Evolutionary conservation across 1,284 basidiomycete species (phyloP).

Genomic region (Naganishia liquefaciens): DNA sequence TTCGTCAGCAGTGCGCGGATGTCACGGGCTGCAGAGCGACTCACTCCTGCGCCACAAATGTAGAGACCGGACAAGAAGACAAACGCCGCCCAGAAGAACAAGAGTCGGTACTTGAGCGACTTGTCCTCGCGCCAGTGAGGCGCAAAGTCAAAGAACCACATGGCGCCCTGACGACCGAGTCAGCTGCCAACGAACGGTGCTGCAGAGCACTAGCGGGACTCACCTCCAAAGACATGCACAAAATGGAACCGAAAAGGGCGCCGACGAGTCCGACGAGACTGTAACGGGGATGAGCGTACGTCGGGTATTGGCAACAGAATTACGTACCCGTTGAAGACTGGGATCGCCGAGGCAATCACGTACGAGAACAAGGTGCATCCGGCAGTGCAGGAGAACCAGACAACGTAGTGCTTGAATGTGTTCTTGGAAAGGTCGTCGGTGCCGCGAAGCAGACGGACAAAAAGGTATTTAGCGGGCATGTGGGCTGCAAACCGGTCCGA

Average conservation of each 20-base stretch:
- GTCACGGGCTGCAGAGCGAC: neutral
- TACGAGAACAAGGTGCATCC: slow-evolving; percentile 37
- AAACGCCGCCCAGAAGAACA: slow-evolving; percentile 9
- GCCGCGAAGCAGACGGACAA: slow-evolving; percentile 45
- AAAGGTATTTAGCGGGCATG: slow-evolving; percentile 36
- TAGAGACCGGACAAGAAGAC: slow-evolving; percentile 21
- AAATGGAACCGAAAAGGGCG: slow-evolving; percentile 20
- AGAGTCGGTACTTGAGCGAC: slow-evolving; percentile 12
- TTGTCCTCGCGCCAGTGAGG: slow-evolving; percentile 4
- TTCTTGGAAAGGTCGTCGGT: slow-evolving; percentile 43
- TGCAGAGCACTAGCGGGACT: too few relatives aligned
- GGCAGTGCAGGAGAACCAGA: slow-evolving; percentile 42
- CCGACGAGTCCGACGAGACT: slow-evolving; percentile 18
- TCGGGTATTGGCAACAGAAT: neutral
- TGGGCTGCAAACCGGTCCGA: neutral
- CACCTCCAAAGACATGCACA: neutral
- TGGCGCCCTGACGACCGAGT: slow-evolving; percentile 4
- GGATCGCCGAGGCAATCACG: slow-evolving; percentile 36
- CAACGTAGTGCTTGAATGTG: slow-evolving; percentile 42
- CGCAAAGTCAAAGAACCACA: slow-evolving; percentile 30
- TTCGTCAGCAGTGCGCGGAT: neutral
- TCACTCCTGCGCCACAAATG: slow-evolving; percentile 27
- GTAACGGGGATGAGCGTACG: neutral
- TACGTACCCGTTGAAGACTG: slow-evolving; percentile 25
- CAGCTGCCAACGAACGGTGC: neutral